Evolutionary conservation across 2,329 filamentous ascomycete genomes (phyloP).

Genomic region (Colletotrichum incanum): DNA sequence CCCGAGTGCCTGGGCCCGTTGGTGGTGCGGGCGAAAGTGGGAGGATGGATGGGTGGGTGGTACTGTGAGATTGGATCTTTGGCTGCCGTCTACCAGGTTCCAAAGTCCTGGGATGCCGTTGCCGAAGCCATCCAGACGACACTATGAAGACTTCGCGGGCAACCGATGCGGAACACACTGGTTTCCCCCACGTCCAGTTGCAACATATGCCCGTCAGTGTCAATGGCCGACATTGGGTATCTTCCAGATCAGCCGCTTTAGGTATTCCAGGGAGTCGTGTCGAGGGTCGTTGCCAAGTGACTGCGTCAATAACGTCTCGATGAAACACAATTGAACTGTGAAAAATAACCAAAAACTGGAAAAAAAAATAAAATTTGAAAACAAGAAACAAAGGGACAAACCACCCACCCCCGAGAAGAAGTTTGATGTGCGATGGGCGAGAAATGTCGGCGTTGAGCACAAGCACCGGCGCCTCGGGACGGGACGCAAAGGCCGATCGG

Average conservation of each 20-base stretch:
- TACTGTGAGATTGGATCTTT: no score
- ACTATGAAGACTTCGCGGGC: neutral
- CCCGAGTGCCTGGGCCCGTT: neutral
- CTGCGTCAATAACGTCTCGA: neutral
- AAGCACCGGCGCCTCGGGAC: constrained; percentile 3
- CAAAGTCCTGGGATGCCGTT: neutral
- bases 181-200: neutral
- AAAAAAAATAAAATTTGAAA: neutral
- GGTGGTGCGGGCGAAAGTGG: neutral
- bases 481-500: constrained; percentile 32
- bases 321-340: neutral
- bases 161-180: neutral
- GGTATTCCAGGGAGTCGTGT: no score
- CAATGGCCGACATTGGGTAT: neutral
- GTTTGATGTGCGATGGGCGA: neutral
- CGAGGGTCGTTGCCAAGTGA: neutral
- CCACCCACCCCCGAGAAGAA: no score
- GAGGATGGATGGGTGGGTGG: neutral
- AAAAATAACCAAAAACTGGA: neutral
- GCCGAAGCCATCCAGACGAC: neutral
- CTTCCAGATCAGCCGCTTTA: no score
- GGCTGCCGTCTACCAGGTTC: neutral
- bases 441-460: no score
- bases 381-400: neutral
- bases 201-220: neutral